Evolutionary conservation across 306 rosid species (phyloP), one percentile per base, ranked within the genome.

Genomic region (Myrica gale): DNA sequence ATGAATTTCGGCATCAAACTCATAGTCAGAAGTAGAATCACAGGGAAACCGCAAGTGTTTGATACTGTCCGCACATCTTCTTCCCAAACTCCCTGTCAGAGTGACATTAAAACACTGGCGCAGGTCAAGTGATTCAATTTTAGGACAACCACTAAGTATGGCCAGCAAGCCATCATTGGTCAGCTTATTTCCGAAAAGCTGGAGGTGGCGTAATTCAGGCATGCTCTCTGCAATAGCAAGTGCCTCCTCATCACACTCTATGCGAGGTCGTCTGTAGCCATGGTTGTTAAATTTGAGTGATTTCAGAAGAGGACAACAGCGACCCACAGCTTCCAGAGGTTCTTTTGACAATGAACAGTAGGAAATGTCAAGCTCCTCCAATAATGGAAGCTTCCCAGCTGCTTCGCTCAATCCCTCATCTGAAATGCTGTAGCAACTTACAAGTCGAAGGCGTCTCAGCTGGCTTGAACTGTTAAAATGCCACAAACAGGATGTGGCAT

Each of bases 281-380:
- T 52, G 62, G 68, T 5, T 15, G 77, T 90, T 86, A 58, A 83
- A 81, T 75, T 84, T 87, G 39, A 90, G 48, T 41, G 90, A 75
- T 51, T 74, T 86, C 56, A 90, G 48, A 53, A 13, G 74, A 16
- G 87, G 95, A 65, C 98, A 90, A 54, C 63, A 62, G 57, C 26
- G 84, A n/a, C 94, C 98, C 54, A 88, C 61, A 16, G 75, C 82
- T 81, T 84, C 78, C 8, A 89, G 75, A 74, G 88, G 11, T 39
- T 61, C 76, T 9, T 39, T 69, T 53, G 85, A 68, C 23, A 85
- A 42, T 23, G n/a, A 23, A 74, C 87, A 71, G 46, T 73, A 53
- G 11, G 88, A 79, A 58, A 89, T 72, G 4, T 89, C 89, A 48
- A 92, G 91, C 43, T 90, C 89, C 84, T 92, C 97, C 79, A 92